phyloP scores from a whole-genome alignment of 306 rosid species.

The Malus fusca region DNA sequence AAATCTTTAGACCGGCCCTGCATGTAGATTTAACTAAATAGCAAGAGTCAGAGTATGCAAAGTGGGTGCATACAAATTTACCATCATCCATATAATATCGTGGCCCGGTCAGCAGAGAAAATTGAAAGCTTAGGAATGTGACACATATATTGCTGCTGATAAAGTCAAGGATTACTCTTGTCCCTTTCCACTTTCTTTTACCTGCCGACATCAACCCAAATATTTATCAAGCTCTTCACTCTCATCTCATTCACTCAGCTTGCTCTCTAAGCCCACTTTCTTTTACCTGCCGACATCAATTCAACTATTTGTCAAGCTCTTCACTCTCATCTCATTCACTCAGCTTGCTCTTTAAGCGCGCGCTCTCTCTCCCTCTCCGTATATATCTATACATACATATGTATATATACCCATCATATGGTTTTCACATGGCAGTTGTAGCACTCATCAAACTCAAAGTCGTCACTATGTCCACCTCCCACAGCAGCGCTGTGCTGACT shows the following conservation, averaged over 20 bases:
- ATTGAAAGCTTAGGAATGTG: neutral
- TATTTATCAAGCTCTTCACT: neutral
- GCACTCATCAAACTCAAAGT: neutral
- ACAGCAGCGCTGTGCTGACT: conserved; percentile 18
- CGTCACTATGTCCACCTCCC: neutral
- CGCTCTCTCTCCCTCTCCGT: neutral
- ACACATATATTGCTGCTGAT: neutral
- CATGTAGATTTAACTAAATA: no score
- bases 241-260: neutral
- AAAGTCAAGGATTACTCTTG: no score
- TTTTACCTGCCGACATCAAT: neutral
- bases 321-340: neutral
- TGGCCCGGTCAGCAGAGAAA: neutral
- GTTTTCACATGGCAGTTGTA: conserved; percentile 2
- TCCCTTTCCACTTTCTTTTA: neutral
- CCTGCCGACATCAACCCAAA: neutral
- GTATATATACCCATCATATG: neutral
- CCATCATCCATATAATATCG: neutral
- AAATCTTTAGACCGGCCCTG: no score
- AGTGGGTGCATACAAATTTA: no score
- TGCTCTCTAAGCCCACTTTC: no score
- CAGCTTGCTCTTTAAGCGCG: neutral
- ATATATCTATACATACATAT: no score
- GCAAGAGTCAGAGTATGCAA: no score
- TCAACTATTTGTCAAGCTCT: neutral